Evolutionary conservation across 306 rosid species (phyloP).

Genomic region (Oxytropis ochrocephala): DNA sequence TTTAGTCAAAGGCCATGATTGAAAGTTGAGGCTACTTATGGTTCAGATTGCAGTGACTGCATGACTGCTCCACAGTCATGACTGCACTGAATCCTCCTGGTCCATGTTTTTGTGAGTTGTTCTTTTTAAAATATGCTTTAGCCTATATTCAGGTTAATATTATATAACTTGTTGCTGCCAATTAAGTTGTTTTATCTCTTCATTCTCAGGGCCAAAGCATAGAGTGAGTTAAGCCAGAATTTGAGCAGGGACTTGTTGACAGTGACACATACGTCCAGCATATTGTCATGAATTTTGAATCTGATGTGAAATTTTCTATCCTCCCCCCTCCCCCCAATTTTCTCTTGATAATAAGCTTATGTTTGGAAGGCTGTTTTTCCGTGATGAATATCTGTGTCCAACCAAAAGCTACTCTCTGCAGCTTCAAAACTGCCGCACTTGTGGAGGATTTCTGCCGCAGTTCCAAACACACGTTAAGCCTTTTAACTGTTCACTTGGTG

Average conservation of each 20-base stretch:
- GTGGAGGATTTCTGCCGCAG: too few relatives aligned
- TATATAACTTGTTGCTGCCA: background rate
- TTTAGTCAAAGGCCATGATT: too few relatives aligned
- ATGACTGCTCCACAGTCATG: too few relatives aligned
- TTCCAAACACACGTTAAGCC: too few relatives aligned
- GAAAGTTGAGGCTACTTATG: too few relatives aligned
- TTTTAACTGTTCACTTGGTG: background rate
- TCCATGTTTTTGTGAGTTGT: background rate
- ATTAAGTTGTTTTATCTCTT: background rate
- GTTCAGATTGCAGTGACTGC: too few relatives aligned
- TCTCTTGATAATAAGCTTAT: conserved; percentile 2
- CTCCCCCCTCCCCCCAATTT: background rate
- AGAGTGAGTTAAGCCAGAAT: conserved; percentile 13
- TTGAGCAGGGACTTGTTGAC: background rate
- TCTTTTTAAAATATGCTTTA: background rate
- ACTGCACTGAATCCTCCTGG: too few relatives aligned
- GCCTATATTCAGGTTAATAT: background rate
- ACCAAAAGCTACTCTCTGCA: too few relatives aligned
- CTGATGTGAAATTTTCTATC: background rate
- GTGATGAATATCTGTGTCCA: too few relatives aligned
- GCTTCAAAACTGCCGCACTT: too few relatives aligned
- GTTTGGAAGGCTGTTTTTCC: too few relatives aligned
- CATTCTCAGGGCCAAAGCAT: conserved; percentile 54
- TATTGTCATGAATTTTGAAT: background rate
- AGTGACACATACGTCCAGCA: background rate